Evolutionary conservation across 805 yeast genomes (phyloP).

Genomic region (Yamadazyma scolyti): DNA sequence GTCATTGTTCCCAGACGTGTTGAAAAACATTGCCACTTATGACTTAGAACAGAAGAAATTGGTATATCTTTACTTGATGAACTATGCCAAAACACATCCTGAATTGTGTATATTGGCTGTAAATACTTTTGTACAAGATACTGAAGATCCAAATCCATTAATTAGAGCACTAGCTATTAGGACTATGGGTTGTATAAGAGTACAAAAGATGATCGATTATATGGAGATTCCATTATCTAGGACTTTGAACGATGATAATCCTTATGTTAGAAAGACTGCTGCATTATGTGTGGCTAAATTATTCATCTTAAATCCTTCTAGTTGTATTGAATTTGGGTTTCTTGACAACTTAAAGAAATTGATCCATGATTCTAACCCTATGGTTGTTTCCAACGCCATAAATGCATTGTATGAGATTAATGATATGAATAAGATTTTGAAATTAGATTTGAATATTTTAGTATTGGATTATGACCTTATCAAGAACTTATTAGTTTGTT

Average conservation of each 20-base stretch:
- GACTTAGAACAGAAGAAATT: conserved; percentile 95
- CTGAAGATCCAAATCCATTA: conserved; percentile 95
- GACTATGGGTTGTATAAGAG: conserved; percentile 98
- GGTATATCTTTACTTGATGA: conserved; percentile 92
- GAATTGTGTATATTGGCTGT: conserved; percentile 95
- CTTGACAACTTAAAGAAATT: conserved; percentile 61
- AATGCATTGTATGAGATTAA: conserved; percentile 81
- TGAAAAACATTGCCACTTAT: conserved; percentile 94
- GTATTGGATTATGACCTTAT: conserved; percentile 40
- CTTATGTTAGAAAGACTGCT: conserved; percentile 96
- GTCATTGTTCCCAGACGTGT: conserved; percentile 88
- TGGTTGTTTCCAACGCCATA: conserved; percentile 95
- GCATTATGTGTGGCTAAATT: conserved; percentile 95
- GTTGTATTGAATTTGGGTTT: conserved; percentile 87
- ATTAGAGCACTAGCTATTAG: conserved; percentile 94
- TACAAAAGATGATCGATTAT: conserved; percentile 92
- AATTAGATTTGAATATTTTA: conserved; percentile 35
- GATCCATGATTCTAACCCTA: conserved; percentile 85
- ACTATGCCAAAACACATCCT: conserved; percentile 95
- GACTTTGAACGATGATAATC: conserved; percentile 88
- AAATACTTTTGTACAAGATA: conserved; percentile 91
- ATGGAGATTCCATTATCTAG: conserved; percentile 84
- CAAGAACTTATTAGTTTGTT: conserved; percentile 68
- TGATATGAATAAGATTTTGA: conserved; percentile 35
- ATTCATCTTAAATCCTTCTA: conserved; percentile 75